Conservation (phyloP, 306 rosid species). For the Astragalus glycyphyllos region DNA sequence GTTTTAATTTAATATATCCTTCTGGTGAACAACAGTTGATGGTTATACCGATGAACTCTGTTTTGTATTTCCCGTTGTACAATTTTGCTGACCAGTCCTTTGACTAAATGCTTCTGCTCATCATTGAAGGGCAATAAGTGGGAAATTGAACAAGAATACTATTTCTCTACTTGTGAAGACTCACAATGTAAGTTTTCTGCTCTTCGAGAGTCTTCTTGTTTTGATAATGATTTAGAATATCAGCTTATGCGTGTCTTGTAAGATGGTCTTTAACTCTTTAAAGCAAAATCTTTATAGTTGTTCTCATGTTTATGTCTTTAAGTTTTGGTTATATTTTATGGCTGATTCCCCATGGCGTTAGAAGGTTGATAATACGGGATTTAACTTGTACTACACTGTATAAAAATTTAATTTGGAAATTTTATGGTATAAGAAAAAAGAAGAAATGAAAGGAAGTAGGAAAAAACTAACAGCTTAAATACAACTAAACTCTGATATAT, state of each 20-base stretch:
- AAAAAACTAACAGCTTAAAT: conserved; percentile 16
- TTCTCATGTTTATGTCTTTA: conserved; percentile 19
- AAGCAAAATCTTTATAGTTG: background rate
- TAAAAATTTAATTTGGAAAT: conserved; percentile 14
- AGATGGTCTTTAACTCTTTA: conserved; percentile 22
- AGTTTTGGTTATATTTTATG: conserved; percentile 34
- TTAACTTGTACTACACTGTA: background rate
- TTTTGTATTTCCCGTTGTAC: conserved; percentile 11
- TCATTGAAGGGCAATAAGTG: conserved; percentile 84
- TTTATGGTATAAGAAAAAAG: conserved; percentile 3
- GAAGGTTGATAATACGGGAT: conserved; percentile 8
- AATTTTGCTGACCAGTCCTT: conserved; percentile 42
- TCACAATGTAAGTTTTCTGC: conserved; percentile 61
- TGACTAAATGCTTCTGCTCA: conserved; percentile 47
- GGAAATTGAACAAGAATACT: conserved; percentile 85
- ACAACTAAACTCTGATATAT: conserved; percentile 21
- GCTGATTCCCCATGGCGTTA: conserved; percentile 22
- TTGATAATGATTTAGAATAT: conserved; percentile 25
- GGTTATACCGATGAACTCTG: conserved; percentile 31
- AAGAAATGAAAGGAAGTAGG: background rate
- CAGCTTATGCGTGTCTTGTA: conserved; percentile 28
- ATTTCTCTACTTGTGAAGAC: conserved; percentile 91
- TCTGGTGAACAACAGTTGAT: conserved; percentile 15
- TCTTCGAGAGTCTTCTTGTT: conserved; percentile 26
- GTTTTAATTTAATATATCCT: conserved; percentile 41